A percentile compares a stretch with the other conserved stretches of the same genome.
These are phyloP conservation scores for Didymella arachidicola DNA, from an alignment of 2,329 filamentous ascomycete species.

Conservation along the genomic window DNA sequence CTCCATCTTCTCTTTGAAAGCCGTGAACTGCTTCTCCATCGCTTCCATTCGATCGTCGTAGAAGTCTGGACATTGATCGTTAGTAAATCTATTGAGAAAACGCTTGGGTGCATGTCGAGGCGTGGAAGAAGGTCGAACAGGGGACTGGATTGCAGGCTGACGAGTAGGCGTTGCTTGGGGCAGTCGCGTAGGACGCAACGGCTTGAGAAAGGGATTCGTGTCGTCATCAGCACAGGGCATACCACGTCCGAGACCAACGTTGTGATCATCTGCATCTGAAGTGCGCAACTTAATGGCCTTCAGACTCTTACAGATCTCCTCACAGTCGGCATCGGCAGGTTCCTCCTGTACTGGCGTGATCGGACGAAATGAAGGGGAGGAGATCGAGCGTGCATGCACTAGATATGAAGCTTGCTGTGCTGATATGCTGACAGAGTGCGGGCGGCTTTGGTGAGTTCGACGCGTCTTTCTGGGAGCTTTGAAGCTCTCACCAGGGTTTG, in stretches of 20 bases:
- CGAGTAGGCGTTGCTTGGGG: conserved; percentile 36
- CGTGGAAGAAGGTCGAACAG: conserved; percentile 29
- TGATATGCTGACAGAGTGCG: conserved; percentile 28
- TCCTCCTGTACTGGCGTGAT: conserved; percentile 39
- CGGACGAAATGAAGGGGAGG: conserved; percentile 36
- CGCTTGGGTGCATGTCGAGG: conserved; percentile 51
- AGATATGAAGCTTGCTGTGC: conserved; percentile 26
- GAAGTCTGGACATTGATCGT: conserved; percentile 73
- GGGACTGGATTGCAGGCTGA: conserved; percentile 24
- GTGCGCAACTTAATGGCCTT: conserved; percentile 37
- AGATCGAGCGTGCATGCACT: conserved; percentile 31
- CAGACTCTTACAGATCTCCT: conserved; percentile 36
- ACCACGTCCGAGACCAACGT: conserved; percentile 38
- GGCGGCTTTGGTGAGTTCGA: conserved; percentile 30
- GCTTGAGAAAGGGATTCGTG: conserved; percentile 34
- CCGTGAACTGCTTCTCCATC: conserved; percentile 76
- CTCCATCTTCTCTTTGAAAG: conserved; percentile 76
- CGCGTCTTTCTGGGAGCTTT: conserved; percentile 41
- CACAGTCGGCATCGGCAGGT: conserved; percentile 42
- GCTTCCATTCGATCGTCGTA: conserved; percentile 79
- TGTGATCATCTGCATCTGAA: conserved; percentile 28
- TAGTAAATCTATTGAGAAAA: conserved; percentile 78
- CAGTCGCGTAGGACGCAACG: conserved; percentile 31
- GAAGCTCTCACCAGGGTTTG: conserved; percentile 38
- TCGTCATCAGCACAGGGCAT: conserved; percentile 39